phyloP scores from a whole-genome alignment of 345 rosid species.

The Viola odorata region DNA sequence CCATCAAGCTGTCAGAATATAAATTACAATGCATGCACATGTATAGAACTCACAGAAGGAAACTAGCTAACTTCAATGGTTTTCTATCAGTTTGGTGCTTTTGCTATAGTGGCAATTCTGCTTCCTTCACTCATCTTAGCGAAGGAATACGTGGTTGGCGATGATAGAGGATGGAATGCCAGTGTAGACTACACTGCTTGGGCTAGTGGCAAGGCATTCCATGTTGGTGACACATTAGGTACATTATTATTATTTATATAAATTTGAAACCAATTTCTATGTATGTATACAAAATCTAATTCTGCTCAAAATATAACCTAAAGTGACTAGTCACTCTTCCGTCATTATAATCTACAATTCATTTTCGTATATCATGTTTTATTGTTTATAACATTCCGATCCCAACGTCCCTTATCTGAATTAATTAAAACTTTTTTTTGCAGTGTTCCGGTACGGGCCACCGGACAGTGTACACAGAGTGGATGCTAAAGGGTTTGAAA shows the following conservation, averaged over 20 bases:
- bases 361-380: no score
- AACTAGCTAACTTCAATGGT: constrained; percentile 18
- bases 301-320: no score
- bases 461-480: constrained; percentile 35
- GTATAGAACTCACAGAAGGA: no score
- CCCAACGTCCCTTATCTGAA: no score
- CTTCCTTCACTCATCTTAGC: constrained; percentile 26
- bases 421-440: neutral
- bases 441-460: constrained; percentile 31
- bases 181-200: constrained; percentile 26
- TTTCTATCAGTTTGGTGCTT: constrained; percentile 3
- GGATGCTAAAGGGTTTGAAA: constrained; percentile 21
- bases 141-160: constrained; percentile 28
- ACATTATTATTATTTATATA: neutral
- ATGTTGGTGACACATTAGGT: constrained; percentile 32
- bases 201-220: constrained; percentile 28
- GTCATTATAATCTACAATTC: no score
- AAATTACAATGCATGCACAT: no score
- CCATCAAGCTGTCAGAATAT: no score
- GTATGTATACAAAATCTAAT: no score
- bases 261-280: no score
- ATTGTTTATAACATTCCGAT: no score
- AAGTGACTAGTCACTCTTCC: no score
- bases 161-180: constrained; percentile 21
- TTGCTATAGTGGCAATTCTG: constrained; percentile 17